Conservation (phyloP, 192 early-diverging fungal species). For the Rhizophagus clarus region DNA sequence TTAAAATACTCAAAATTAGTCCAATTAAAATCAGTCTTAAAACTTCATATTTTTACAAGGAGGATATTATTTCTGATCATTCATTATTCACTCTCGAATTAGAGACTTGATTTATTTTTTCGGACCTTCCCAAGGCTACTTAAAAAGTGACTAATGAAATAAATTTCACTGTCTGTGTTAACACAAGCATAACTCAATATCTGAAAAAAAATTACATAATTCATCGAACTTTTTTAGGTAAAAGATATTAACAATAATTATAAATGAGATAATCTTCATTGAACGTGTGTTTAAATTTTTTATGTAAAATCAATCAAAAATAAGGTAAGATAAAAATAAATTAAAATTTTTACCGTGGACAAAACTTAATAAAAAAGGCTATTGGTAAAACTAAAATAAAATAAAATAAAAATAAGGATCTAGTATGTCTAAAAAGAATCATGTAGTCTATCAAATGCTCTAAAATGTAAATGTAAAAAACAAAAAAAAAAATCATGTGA, state of each 20-base stretch:
- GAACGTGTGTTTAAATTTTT: no score
- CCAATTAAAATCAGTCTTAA: constrained; percentile 8
- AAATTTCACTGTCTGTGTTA: constrained; percentile 32
- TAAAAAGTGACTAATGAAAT: not conserved
- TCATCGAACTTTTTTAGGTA: no score
- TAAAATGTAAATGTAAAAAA: not conserved
- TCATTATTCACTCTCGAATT: constrained; percentile 22
- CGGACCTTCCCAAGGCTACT: constrained; percentile 41
- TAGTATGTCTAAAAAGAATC: no score
- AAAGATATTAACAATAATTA: no score
- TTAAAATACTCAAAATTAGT: constrained; percentile 6
- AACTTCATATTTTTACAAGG: constrained; percentile 6
- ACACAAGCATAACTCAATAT: constrained; percentile 37
- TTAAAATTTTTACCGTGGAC: no score
- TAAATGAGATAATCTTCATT: no score
- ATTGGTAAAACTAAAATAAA: no score
- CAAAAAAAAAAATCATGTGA: not conserved
- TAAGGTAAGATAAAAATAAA: no score
- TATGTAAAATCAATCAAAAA: no score
- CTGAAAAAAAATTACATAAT: no score
- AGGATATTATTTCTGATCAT: constrained; percentile 31
- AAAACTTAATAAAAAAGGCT: no score
- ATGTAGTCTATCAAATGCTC: not conserved
- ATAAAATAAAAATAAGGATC: no score
- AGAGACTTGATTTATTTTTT: constrained; percentile 34